These are phyloP conservation scores for Pyrenophora teres DNA, from an alignment of 2,329 filamentous ascomycete genomes.

Conservation along the genomic window DNA sequence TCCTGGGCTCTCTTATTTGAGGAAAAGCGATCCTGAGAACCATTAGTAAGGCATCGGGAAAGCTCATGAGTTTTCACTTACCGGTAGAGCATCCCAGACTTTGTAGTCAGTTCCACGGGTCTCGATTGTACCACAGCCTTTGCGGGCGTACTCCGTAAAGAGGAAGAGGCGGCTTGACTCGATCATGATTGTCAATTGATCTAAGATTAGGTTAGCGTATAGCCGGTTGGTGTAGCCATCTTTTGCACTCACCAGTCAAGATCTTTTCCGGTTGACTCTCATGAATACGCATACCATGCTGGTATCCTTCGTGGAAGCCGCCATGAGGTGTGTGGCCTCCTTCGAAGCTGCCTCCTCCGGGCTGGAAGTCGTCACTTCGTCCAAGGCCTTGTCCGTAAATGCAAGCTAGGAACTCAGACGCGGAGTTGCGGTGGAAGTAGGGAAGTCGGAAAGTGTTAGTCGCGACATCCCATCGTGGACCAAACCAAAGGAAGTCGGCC, in stretches of 20 bases:
- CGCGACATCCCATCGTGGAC: constrained; percentile 47
- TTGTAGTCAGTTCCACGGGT: constrained; percentile 46
- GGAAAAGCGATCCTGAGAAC: constrained; percentile 43
- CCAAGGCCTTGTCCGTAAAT: constrained; percentile 46
- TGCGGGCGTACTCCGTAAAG: constrained; percentile 46
- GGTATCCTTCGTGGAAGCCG: constrained; percentile 52
- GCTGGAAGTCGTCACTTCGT: constrained; percentile 52
- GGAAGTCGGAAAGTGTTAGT: constrained; percentile 47
- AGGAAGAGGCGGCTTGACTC: constrained; percentile 47
- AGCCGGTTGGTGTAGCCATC: not conserved
- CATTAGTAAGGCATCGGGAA: constrained; percentile 1
- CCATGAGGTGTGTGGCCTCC: constrained; percentile 47
- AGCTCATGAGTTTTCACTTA: constrained; percentile 14
- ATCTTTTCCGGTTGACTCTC: constrained; percentile 52
- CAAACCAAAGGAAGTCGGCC: constrained; percentile 48
- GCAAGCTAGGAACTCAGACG: constrained; percentile 47
- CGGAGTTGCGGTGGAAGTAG: constrained; percentile 48
- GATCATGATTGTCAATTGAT: constrained; percentile 48
- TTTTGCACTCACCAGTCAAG: constrained; percentile 37
- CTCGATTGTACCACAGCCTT: constrained; percentile 42
- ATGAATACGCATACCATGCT: constrained; percentile 53
- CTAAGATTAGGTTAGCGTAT: constrained; percentile 16
- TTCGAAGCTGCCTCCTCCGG: constrained; percentile 46
- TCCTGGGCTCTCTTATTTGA: constrained; percentile 43
- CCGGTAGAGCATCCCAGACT: constrained; percentile 46